Evolutionary conservation across 2,329 filamentous ascomycete species (phyloP), one percentile per base, ranked within the genome.

Genomic region (Fusarium tuaranense): DNA sequence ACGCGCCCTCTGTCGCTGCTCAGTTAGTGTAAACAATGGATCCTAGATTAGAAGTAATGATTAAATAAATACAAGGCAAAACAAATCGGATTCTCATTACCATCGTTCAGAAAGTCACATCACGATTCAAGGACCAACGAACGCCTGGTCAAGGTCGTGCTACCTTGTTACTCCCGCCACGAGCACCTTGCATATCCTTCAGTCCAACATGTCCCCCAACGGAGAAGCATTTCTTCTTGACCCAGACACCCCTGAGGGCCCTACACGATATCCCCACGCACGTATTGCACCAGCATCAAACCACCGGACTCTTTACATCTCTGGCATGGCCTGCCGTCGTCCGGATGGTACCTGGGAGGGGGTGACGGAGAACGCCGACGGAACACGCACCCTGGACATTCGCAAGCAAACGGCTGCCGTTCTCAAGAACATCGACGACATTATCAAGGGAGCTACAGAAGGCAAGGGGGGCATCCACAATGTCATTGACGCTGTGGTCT

Each of bases 311-410:
- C 51, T 67, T 41, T 63, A 63, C 16, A 60, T 67, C 10, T 67
- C 65, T 13, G 65, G 65, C 20, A 67, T 46, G 55, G 63, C 65
- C 16, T 67, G 59, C 8, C 59, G 65, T 12, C 59, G 65, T 7
- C 59, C 59, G 12, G 48, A 67, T 20, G 65, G 65, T n/a, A 67
- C 65, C 41, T 46, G 63, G 16, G 65, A 62, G 30, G 65, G 65
- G 16, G 65, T 64, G 14, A 64, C 48, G 22, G 51, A 48, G 13
- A 34, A 57, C 22, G 59, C 27, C 6, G 51, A 48, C 30, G 65
- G 65, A 30, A 53, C 48, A 53, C 27, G 25, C 14, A 53, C 48
- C 25, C 27, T 27, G 9, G 48, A 53, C 25, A 53, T 53, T 53
- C 25, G 48, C 25, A 53, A 18, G 25, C 48, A 53, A 27, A 53